Evolutionary conservation across 2,329 filamentous ascomycete genomes (phyloP).

Genomic region (Penicillium sp.): DNA sequence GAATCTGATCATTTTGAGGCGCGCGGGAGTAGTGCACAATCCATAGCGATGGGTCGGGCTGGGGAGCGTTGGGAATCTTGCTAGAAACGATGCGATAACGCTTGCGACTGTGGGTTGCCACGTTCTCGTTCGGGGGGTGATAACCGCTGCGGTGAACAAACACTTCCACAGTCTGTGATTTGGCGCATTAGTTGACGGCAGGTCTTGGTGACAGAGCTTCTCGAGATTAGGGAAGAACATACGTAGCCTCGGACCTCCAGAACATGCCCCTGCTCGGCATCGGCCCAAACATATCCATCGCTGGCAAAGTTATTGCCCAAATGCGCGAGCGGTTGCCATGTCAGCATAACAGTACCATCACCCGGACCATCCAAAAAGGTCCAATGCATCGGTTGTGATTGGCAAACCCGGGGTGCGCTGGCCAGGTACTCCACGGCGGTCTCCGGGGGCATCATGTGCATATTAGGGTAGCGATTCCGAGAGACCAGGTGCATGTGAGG

Average conservation of each 20-base stretch:
- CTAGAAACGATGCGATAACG: constrained; percentile 82
- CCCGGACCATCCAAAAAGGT: constrained; percentile 82
- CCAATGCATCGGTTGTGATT: constrained; percentile 88
- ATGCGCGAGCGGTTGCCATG: constrained; percentile 82
- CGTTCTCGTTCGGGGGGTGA: constrained; percentile 70
- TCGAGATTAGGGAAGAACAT: constrained; percentile 33
- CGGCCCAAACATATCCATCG: constrained; percentile 91
- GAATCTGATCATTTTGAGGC: constrained; percentile 73
- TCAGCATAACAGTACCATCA: constrained; percentile 81
- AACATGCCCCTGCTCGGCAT: constrained; percentile 75
- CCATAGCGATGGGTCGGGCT: constrained; percentile 82
- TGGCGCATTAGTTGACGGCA: background rate
- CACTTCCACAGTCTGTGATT: constrained; percentile 80
- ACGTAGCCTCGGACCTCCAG: constrained; percentile 74
- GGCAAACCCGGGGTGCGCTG: constrained; percentile 80
- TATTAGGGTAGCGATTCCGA: constrained; percentile 75
- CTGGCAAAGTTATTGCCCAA: constrained; percentile 77
- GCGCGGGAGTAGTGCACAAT: constrained; percentile 86
- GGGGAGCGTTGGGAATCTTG: constrained; percentile 70
- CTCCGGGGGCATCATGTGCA: constrained; percentile 71
- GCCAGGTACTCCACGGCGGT: constrained; percentile 84
- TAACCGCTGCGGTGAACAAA: constrained; percentile 82
- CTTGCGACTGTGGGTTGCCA: constrained; percentile 76
- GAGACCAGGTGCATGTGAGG: constrained; percentile 90
- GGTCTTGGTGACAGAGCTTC: background rate